phyloP scores from a whole-genome alignment of 495 filamentous ascomycete genomes.

The Penicillium salamii region DNA sequence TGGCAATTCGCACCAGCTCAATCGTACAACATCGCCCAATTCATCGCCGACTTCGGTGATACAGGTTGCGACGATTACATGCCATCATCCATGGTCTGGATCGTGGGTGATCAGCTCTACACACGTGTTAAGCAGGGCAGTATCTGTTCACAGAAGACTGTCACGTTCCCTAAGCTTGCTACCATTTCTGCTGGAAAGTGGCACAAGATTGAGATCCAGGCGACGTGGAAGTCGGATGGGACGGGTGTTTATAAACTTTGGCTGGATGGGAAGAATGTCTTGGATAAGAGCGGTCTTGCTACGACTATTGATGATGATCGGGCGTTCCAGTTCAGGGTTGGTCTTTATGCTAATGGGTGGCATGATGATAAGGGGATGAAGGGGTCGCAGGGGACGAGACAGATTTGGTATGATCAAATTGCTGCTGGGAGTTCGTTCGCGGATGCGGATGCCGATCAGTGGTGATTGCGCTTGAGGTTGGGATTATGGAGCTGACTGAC shows the following conservation, averaged over 20 bases:
- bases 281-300: slow-evolving; percentile 37
- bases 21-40: slow-evolving; percentile 53
- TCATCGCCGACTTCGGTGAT: slow-evolving; percentile 52
- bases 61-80: slow-evolving; percentile 50
- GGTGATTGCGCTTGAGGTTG: background rate
- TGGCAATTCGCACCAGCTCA: slow-evolving; percentile 51
- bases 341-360: slow-evolving; percentile 57
- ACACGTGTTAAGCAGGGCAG: slow-evolving; percentile 47
- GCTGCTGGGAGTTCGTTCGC: slow-evolving; percentile 44
- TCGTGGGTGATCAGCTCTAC: slow-evolving; percentile 44
- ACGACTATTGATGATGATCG: slow-evolving; percentile 47
- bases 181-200: slow-evolving; percentile 45
- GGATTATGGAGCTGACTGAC: no score
- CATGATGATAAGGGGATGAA: slow-evolving; percentile 42
- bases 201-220: slow-evolving; percentile 50
- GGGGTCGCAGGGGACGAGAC: slow-evolving; percentile 46
- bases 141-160: slow-evolving; percentile 37
- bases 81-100: slow-evolving; percentile 53
- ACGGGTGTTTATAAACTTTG: slow-evolving; percentile 50
- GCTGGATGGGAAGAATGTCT: slow-evolving; percentile 49
- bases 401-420: slow-evolving; percentile 56
- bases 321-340: slow-evolving; percentile 51
- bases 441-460: slow-evolving; percentile 35
- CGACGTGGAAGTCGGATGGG: slow-evolving; percentile 44
- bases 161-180: slow-evolving; percentile 28